Evolutionary conservation across 2,329 filamentous ascomycete species (phyloP), one percentile per base, ranked within the genome.

Genomic region (Pseudocercospora fijiensis): DNA sequence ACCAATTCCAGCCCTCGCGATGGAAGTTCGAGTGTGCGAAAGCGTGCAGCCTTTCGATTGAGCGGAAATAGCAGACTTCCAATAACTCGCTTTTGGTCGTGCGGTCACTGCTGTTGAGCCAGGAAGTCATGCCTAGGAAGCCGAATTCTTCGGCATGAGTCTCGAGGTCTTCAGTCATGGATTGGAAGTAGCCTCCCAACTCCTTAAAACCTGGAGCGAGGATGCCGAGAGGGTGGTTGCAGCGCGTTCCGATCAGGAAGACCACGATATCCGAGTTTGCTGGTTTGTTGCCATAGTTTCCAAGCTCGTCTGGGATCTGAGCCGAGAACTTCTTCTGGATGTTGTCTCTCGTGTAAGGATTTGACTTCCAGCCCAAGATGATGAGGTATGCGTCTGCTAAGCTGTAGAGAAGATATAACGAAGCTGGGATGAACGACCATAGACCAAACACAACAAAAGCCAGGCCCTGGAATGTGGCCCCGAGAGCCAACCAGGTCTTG

Each of bases 21-120:
- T 87, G 85, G 8, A 80, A 61, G 6, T 76, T 70, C 52, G 77
- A 78, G 58, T 85, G 81, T 1, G 85, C 84, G 66, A 84, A 87
- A 16, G 72, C 74, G 70, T 86, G 80, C 16, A 87, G 70, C 13
- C 79, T 78, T 45, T 81, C 81, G 16, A 82, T 62, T 60, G 78
- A 76, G 37, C 78, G 76, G 73, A 86, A 87, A 76, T 85, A 86
- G 69, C 79, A 79, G 33, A 83, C 76, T 2, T 70, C 68, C 64
- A 83, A 66, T 20, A 73, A 16, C 7, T 80, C 78, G 65, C 79
- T 80, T 60, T 78, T 76, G 13, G 78, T 77, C 2, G 67, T 65
- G 33, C 77, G 74, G 24, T 79, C 76, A 11, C 73, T 71, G n/a
- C 64, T 57, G 57, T 73, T 75, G n/a, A 73, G 58, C 77, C 80